Conservation (phyloP, 768 basidiomycete genomes). For the Agaricus sinodeliciosus region DNA sequence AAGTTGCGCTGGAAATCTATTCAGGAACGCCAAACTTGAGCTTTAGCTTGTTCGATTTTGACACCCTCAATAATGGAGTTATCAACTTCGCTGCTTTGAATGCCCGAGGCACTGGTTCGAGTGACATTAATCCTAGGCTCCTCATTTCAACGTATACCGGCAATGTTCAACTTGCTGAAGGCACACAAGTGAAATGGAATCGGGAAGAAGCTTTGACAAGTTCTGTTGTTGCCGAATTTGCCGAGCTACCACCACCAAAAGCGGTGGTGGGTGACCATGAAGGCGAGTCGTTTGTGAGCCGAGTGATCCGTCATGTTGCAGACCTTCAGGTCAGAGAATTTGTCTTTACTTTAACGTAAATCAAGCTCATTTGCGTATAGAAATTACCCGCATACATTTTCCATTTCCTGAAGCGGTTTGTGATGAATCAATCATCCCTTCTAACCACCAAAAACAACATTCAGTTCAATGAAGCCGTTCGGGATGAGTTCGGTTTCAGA, state of each 20-base stretch:
- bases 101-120: neutral
- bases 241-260: conserved; percentile 64
- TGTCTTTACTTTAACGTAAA: neutral
- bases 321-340: conserved; percentile 46
- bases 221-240: conserved; percentile 57
- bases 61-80: conserved; percentile 11
- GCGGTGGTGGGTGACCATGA: conserved; percentile 28
- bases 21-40: neutral
- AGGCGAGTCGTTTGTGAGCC: conserved; percentile 41
- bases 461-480: conserved; percentile 35
- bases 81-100: conserved; percentile 9
- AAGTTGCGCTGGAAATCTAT: conserved; percentile 46
- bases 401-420: conserved; percentile 65
- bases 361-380: conserved; percentile 26
- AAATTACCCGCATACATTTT: conserved; percentile 64
- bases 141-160: conserved; percentile 76
- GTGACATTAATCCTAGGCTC: conserved; percentile 40
- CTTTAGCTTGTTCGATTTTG: conserved; percentile 5
- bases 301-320: conserved; percentile 48
- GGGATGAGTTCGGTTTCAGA: conserved; percentile 83
- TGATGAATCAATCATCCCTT: conserved; percentile 44
- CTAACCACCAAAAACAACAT: conserved; percentile 23
- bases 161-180: conserved; percentile 22
- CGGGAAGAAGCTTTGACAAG: conserved; percentile 76
- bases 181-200: conserved; percentile 57